Conservation (phyloP, 805 yeast species). For the Barnettozyma californica region DNA sequence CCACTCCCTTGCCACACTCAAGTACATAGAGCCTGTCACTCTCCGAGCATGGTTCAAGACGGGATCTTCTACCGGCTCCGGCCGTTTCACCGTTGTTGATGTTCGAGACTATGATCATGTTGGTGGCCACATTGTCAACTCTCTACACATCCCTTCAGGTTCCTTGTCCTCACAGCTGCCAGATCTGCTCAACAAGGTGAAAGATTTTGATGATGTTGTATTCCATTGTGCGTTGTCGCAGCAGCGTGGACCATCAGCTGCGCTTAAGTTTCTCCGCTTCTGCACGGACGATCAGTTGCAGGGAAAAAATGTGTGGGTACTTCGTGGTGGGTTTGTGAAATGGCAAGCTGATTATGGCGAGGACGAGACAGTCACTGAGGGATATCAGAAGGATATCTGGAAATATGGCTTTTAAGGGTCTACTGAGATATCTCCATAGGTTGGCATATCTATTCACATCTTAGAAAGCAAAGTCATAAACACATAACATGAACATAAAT, state of each 20-base stretch:
- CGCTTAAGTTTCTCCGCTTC: conserved; percentile 48
- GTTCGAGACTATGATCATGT: conserved; percentile 79
- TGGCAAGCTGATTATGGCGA: conserved; percentile 80
- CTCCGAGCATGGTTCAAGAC: conserved; percentile 41
- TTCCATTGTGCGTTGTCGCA: conserved; percentile 92
- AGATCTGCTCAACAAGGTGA: conserved; percentile 22
- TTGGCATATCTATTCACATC: background rate
- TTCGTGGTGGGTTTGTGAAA: conserved; percentile 77
- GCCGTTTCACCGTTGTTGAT: conserved; percentile 58
- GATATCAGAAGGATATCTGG: conserved; percentile 43
- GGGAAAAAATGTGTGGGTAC: conserved; percentile 54
- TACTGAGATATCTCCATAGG: background rate
- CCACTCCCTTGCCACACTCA: conserved; percentile 28
- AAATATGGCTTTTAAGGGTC: conserved; percentile 17
- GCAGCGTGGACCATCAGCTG: conserved; percentile 86
- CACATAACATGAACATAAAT: background rate
- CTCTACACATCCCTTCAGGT: conserved; percentile 50
- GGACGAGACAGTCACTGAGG: conserved; percentile 60
- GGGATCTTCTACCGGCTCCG: conserved; percentile 34
- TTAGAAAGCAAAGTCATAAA: background rate
- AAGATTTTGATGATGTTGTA: conserved; percentile 46
- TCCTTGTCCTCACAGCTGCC: conserved; percentile 32
- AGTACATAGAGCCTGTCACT: conserved; percentile 40
- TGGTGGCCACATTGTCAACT: conserved; percentile 66
- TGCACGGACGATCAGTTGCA: conserved; percentile 23